Percentiles rank a stretch among this genome's conserved stretches.
phyloP scores from a whole-genome alignment of 129 eudicot genomes.

The Heracleum sosnowskyi region DNA sequence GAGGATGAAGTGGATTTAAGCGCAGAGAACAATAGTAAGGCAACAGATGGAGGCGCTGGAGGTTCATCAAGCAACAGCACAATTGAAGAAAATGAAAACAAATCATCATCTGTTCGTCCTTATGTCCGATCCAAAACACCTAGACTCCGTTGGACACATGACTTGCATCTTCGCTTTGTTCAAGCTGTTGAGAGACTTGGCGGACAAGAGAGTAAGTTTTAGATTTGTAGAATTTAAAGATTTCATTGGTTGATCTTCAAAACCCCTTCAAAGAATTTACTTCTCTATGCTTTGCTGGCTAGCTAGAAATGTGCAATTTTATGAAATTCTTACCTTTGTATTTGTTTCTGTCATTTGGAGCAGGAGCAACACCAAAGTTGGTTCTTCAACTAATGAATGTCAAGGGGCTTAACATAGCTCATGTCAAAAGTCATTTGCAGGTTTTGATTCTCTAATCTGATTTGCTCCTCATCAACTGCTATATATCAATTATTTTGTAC shows the following conservation, averaged over 20 bases:
- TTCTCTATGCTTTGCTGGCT: not conserved
- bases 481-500: not conserved
- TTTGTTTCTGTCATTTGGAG: constrained; percentile 9
- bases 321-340: not conserved
- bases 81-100: constrained; percentile 62
- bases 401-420: constrained; percentile 86
- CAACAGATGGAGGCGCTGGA: constrained; percentile 54
- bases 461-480: not conserved
- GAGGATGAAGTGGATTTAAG: constrained; percentile 26
- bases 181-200: constrained; percentile 87
- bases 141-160: constrained; percentile 82
- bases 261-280: not conserved
- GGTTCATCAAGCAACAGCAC: constrained; percentile 73
- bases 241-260: not conserved
- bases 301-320: not conserved
- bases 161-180: constrained; percentile 77
- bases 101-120: constrained; percentile 63
- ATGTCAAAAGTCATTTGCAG: constrained; percentile 98
- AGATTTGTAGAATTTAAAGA: not conserved
- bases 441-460: constrained; percentile 16
- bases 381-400: constrained; percentile 87
- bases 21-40: constrained; percentile 1
- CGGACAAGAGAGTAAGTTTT: constrained; percentile 70
- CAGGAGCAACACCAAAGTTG: constrained; percentile 91
- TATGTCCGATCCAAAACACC: constrained; percentile 74